phyloP scores from a whole-genome alignment of 257 asterid species.

The Scutellaria galericulata region DNA sequence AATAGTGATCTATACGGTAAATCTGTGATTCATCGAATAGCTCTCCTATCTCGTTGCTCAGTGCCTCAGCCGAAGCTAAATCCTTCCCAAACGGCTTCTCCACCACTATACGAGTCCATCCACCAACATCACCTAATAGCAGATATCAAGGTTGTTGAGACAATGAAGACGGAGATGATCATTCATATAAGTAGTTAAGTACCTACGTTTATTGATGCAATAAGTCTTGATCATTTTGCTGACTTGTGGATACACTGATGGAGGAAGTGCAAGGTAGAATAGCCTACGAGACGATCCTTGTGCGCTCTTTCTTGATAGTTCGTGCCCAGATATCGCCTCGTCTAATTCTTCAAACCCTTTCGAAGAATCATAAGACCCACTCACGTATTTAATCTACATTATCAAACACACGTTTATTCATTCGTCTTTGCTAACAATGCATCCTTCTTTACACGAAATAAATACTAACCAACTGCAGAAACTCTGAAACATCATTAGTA shows the following conservation, averaged over 20 bases:
- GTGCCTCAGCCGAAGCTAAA: conserved; percentile 89
- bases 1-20: conserved; percentile 93
- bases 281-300: conserved; percentile 93
- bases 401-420: conserved; percentile 1
- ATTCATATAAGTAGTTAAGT: too few relatives aligned
- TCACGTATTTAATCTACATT: conserved; percentile 84
- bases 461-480: conserved; percentile 82
- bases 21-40: conserved; percentile 91
- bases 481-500: conserved; percentile 51
- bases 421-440: background rate
- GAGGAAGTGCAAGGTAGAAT: conserved; percentile 98
- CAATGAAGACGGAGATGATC: too few relatives aligned
- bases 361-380: conserved; percentile 87
- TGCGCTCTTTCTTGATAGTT: conserved; percentile 58
- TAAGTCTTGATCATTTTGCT: conserved; percentile 84
- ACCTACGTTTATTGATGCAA: conserved; percentile 78
- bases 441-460: background rate
- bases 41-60: conserved; percentile 92
- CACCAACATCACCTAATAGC: conserved; percentile 78
- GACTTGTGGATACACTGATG: conserved; percentile 95
- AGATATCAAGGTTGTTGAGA: background rate
- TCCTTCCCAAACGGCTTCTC: conserved; percentile 99
- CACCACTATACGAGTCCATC: conserved; percentile 97
- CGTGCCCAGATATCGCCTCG: conserved; percentile 80
- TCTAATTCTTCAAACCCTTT: conserved; percentile 88